Percentiles rank a stretch among this genome's conserved stretches.
These are phyloP conservation scores for Fagopyrum homotropicum DNA, from an alignment of 148 eudicot genomes.

Conservation along the genomic window DNA sequence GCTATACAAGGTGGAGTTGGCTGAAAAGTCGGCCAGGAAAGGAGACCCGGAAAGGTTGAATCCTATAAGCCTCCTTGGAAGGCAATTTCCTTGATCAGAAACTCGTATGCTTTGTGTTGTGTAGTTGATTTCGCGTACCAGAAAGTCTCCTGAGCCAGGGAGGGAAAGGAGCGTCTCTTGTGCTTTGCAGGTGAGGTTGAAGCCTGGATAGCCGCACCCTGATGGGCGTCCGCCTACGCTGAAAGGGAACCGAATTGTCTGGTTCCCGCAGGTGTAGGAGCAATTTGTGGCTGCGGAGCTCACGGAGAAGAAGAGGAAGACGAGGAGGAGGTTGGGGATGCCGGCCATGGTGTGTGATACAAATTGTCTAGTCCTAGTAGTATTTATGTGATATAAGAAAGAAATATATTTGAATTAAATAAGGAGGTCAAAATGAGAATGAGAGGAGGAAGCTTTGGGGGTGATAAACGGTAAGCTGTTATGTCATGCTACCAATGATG, in stretches of 20 bases:
- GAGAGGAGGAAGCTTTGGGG: not conserved
- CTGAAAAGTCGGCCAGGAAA: constrained; percentile 25
- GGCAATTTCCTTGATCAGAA: constrained; percentile 50
- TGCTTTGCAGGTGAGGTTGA: constrained; percentile 36
- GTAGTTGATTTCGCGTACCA: constrained; percentile 47
- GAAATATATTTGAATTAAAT: not conserved
- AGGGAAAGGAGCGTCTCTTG: constrained; percentile 30
- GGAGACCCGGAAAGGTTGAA: constrained; percentile 50
- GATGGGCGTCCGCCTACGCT: constrained; percentile 15
- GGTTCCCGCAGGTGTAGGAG: constrained; percentile 30
- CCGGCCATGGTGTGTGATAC: not conserved
- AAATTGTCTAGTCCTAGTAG: no score
- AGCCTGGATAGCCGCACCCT: constrained; percentile 56
- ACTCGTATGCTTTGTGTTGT: constrained; percentile 31
- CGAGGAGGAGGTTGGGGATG: constrained; percentile 17
- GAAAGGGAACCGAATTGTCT: constrained; percentile 54
- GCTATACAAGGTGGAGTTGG: constrained; percentile 40
- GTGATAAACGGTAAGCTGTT: not conserved
- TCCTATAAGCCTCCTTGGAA: constrained; percentile 36
- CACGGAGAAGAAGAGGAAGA: constrained; percentile 13
- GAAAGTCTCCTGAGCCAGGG: constrained; percentile 42
- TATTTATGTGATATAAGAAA: constrained; percentile 15
- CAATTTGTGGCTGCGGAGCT: constrained; percentile 21
- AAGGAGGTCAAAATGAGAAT: constrained; percentile 2
- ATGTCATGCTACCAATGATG: constrained; percentile 4